phyloP scores from a whole-genome alignment of 73 alveolate genomes.

The Uronychia setigera region DNA sequence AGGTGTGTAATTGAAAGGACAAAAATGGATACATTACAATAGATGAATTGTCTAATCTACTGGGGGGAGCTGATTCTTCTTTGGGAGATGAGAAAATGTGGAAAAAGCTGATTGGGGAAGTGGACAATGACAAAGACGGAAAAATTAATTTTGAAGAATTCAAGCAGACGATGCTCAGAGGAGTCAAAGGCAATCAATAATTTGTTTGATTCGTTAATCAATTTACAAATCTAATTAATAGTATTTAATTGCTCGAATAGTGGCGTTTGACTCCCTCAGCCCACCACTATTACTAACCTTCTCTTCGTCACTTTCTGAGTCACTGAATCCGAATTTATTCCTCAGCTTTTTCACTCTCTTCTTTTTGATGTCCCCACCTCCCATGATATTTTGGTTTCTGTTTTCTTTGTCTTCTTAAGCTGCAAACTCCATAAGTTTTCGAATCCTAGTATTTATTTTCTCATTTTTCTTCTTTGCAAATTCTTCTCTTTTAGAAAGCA shows the following conservation, averaged over 20 bases:
- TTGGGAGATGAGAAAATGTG: slow-evolving; percentile 52
- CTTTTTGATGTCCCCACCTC: neutral
- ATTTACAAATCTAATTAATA: neutral
- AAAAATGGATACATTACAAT: slow-evolving; percentile 73
- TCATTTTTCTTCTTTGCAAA: neutral
- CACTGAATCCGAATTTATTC: slow-evolving; percentile 66
- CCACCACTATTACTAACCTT: too few species aligned
- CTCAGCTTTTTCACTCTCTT: slow-evolving; percentile 45
- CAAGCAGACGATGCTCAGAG: slow-evolving; percentile 1
- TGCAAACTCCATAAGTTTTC: neutral
- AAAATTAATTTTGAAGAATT: slow-evolving; percentile 47
- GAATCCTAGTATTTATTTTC: neutral
- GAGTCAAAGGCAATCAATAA: slow-evolving; percentile 23
- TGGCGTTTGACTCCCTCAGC: neutral
- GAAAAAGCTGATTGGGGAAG: slow-evolving; percentile 53
- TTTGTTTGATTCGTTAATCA: slow-evolving; percentile 2
- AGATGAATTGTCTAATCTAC: slow-evolving; percentile 64
- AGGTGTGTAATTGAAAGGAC: slow-evolving; percentile 35
- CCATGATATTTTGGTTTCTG: slow-evolving; percentile 5
- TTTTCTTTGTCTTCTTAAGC: slow-evolving; percentile 23
- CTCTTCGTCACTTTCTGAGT: slow-evolving; percentile 53
- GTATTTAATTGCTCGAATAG: neutral
- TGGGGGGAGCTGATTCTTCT: slow-evolving; percentile 25
- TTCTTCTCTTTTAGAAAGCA: neutral
- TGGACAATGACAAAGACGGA: slow-evolving; percentile 58